Evolutionary conservation across 2,329 filamentous ascomycete species (phyloP).

Genomic region (Colletotrichum sp.): DNA sequence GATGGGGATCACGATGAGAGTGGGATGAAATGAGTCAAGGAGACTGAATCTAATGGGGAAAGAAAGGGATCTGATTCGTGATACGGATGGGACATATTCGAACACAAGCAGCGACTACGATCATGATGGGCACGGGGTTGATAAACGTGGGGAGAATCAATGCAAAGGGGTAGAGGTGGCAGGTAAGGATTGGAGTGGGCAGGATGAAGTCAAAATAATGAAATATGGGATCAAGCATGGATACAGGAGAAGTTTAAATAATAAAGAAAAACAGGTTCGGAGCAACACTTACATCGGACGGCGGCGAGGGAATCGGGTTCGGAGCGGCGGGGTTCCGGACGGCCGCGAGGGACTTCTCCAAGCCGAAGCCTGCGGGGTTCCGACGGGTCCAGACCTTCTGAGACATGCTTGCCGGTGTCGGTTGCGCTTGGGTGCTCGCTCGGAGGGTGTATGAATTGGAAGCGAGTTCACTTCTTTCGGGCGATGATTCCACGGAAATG

Average conservation of each 20-base stretch:
- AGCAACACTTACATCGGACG: conserved; percentile 19
- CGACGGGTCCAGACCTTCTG: conserved; percentile 29
- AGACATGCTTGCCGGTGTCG: conserved; percentile 46
- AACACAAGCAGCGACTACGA: background rate
- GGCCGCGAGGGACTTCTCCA: conserved; percentile 26
- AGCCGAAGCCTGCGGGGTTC: conserved; percentile 28
- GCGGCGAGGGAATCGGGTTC: conserved; percentile 15
- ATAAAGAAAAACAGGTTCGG: background rate
- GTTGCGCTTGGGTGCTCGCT: background rate
- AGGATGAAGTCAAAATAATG: background rate
- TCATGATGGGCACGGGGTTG: background rate
- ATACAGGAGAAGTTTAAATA: background rate
- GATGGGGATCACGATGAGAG: background rate
- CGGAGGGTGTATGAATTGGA: background rate
- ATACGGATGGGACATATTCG: background rate
- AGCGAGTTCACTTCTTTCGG: background rate
- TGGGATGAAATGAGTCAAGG: background rate
- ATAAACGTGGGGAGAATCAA: background rate
- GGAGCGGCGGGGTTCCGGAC: conserved; percentile 22
- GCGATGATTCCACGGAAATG: background rate
- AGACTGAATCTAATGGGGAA: background rate
- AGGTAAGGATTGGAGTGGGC: background rate
- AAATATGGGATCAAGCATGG: background rate
- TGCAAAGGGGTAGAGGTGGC: too few species aligned
- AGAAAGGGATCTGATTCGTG: background rate